Percentiles rank a stretch among this genome's conserved stretches.
Conservation (phyloP, 352 stramenopile species). For the Globisporangium carolinianum region DNA sequence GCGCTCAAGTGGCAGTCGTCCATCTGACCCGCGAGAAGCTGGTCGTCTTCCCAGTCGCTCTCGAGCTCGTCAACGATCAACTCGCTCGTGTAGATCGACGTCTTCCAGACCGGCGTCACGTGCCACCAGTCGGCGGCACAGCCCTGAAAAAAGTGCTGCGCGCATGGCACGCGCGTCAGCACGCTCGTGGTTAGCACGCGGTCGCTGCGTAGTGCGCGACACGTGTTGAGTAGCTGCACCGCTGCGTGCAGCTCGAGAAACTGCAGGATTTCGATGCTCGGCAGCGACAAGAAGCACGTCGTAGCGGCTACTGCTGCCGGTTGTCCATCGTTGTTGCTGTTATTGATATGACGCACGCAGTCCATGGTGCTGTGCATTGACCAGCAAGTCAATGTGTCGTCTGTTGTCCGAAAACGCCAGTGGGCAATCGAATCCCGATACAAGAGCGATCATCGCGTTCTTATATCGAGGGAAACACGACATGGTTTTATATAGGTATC, state of each 20-base stretch:
- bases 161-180: slow-evolving; percentile 37
- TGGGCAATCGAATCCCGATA: no score
- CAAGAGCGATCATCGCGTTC: no score
- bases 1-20: slow-evolving; percentile 32
- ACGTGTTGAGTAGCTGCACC: slow-evolving; percentile 41
- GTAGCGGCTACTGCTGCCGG: background rate
- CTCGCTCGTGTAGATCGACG: slow-evolving; percentile 13
- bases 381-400: no score
- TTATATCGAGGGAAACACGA: no score
- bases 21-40: slow-evolving; percentile 16
- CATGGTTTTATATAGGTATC: no score
- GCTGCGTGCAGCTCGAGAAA: slow-evolving; percentile 41
- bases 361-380: no score
- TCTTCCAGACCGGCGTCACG: slow-evolving; percentile 33
- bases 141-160: slow-evolving; percentile 45
- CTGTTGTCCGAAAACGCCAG: no score
- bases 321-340: background rate
- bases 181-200: slow-evolving; percentile 33
- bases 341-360: no score
- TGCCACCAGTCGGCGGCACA: slow-evolving; percentile 54
- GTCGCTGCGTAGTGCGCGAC: slow-evolving; percentile 28
- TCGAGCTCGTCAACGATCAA: slow-evolving; percentile 22
- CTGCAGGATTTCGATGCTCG: slow-evolving; percentile 30
- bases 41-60: slow-evolving; percentile 44
- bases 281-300: slow-evolving; percentile 28